Evolutionary conservation across 2,329 filamentous ascomycete species (phyloP), one percentile per base, ranked within the genome.

Genomic region (Hymenoscyphus infarciens): DNA sequence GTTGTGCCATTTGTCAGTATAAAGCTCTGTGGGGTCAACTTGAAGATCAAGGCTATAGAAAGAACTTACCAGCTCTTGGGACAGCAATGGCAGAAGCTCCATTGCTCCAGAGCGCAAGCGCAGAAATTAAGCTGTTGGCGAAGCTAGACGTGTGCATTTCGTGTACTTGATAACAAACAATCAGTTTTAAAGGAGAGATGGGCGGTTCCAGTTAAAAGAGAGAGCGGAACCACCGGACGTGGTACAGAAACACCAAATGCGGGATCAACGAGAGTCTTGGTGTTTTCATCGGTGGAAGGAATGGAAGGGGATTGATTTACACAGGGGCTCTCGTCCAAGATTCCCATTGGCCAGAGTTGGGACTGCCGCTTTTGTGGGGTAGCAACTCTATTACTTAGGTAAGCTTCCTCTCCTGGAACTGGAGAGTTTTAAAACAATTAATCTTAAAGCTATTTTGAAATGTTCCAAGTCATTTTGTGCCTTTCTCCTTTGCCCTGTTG

Each of bases 141-240:
- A 59, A 59, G 31, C n/a, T 52, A 5, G 52, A 57, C 29, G 56
- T 52, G 53, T 57, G 53, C 62, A 64, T 64, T 19, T 64, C 31
- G 38, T 59, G 57, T 49, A 31, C 8, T 49, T 49, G 19, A 49
- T 22, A 22, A 22, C 8, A 13, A 49, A 49, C 42, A 16, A 42
- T n/a, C 39, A n/a, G 8, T 10, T 49, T 10, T 19, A 19, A 8
- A 42, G 8, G 3, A 22, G 16, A 8, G 42, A 10, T 11, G 8
- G 2, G 42, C 4, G 3, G 19, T 22, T 25, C 42, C 42, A 49
- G n/a, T 49, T 7, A 49, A 35, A 49, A 49, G 42, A 49, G 8
- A 49, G 42, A 19, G 42, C n/a, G 19, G n/a, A 22, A 22, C n/a
- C 42, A 19, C 42, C 42, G 3, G 19, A 4, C 42, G 42, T 49